These are phyloP conservation scores for Suillus cothurnatus DNA, from an alignment of 768 basidiomycete species.

Conservation along the genomic window DNA sequence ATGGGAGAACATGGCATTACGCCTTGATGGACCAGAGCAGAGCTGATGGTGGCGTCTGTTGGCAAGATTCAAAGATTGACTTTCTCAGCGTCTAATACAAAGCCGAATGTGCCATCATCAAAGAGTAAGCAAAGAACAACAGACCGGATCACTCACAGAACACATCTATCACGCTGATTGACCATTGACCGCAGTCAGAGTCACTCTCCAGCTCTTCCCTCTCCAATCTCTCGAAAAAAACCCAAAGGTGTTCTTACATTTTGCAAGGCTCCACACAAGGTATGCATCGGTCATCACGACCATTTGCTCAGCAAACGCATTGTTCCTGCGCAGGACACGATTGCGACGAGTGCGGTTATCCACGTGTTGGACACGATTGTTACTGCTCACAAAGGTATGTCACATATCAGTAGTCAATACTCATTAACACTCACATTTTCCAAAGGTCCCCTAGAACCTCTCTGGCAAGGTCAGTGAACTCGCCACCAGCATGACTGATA, in stretches of 20 bases:
- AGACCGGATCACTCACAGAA: slow-evolving; percentile 8
- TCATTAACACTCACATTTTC: slow-evolving; percentile 7
- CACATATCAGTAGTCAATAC: no score
- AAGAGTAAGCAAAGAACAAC: slow-evolving; percentile 2
- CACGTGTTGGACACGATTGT: background rate
- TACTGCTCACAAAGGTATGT: background rate
- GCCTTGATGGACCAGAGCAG: background rate
- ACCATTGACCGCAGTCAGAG: background rate
- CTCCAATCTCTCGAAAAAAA: background rate
- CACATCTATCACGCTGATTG: slow-evolving; percentile 1
- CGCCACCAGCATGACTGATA: slow-evolving; percentile 13
- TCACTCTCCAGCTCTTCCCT: background rate
- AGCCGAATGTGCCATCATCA: background rate
- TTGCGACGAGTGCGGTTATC: slow-evolving; percentile 6
- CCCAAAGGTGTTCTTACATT: background rate
- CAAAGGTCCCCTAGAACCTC: slow-evolving; percentile 6
- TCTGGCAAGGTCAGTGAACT: slow-evolving; percentile 10
- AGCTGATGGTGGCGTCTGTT: slow-evolving; percentile 3
- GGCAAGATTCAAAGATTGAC: background rate
- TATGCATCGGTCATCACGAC: background rate
- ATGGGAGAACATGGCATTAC: background rate
- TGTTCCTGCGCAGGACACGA: background rate
- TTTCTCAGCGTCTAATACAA: background rate
- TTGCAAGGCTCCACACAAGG: slow-evolving; percentile 10
- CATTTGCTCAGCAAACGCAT: slow-evolving; percentile 5